Conservation (phyloP, 345 rosid genomes). For the Lenwebbia sp. region DNA sequence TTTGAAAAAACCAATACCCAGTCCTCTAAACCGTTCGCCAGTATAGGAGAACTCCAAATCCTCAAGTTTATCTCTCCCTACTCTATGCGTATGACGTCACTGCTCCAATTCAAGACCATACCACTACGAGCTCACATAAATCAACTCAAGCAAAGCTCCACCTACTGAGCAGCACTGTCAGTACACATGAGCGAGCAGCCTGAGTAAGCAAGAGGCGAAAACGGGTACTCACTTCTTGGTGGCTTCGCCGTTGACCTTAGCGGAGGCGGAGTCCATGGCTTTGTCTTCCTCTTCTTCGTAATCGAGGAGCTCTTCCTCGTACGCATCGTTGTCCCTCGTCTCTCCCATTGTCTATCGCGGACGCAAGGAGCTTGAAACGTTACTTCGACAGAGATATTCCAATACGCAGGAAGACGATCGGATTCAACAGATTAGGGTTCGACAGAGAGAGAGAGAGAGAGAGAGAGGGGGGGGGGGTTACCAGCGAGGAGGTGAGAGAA, state of each 20-base stretch:
- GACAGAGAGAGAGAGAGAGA: background rate
- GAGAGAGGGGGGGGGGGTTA: background rate
- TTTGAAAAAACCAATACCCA: background rate
- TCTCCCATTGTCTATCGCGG: slow-evolving; percentile 51
- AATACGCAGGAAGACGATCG: background rate
- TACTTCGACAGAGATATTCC: background rate
- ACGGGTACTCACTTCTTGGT: slow-evolving; percentile 56
- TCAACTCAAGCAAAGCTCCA: background rate
- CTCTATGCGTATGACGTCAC: background rate
- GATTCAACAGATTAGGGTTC: background rate
- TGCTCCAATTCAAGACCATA: background rate
- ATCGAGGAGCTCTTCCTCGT: slow-evolving; percentile 98
- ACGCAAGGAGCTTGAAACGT: background rate
- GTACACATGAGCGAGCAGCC: background rate
- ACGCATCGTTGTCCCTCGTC: slow-evolving; percentile 88
- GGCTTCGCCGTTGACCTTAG: slow-evolving; percentile 78
- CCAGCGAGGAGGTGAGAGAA: background rate
- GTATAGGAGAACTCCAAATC: background rate
- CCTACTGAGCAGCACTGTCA: background rate
- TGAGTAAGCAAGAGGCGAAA: background rate
- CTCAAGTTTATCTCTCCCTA: background rate
- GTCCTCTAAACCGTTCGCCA: background rate
- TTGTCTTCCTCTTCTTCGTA: slow-evolving; percentile 96
- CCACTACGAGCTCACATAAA: background rate
- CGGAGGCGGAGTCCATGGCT: slow-evolving; percentile 52